Evolutionary conservation across 2,329 filamentous ascomycete species (phyloP), one percentile per base, ranked within the genome.

Genomic region (Diaporthe vexans): DNA sequence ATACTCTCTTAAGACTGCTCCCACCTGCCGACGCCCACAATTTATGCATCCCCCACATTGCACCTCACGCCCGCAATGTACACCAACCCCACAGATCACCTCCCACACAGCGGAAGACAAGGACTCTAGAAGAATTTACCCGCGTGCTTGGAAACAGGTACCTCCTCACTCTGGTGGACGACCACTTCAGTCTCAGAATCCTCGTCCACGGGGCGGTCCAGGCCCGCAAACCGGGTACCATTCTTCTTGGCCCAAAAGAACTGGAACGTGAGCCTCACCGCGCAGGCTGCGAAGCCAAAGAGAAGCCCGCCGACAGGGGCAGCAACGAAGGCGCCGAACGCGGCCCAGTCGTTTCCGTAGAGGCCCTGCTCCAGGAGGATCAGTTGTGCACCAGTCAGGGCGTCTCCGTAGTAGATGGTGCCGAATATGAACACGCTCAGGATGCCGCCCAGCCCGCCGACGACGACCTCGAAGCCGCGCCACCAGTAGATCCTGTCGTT

Each of bases 371-470:
- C 88, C 17, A 97, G 84, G 35, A 96, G 85, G 67, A 97, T 88
- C 72, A 97, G 88, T 74, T 92, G 87, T 1, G 88, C 92, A 7
- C 93, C 94, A 9, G 87, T 79, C 71, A 86, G 81, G 1, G 90
- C 91, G 79, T 91, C 88, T 61, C 92, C 93, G 80, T 94, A 95
- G 85, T 95, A 97, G 75, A 95, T 89, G 19, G 92, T 87, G 6
- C 94, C 94, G 77, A 95, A 97, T 79, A 96, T 88, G 85, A 95
- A 97, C 76, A 97, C 93, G 15, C 92, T 92, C 29, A 97, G 82
- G 71, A 97, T 91, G 24, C 94, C 94, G 13, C 94, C 94, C 0
- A 96, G 86, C 0, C 94, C 93, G 72, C 94, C 94, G 40, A 93
- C 88, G 21, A 97, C 90, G 37, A 96, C 93, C 82, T 97, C 94